Base-by-base conservation (phyloP, 1,284 basidiomycete genomes). In the Cutaneotrichosporon daszewskae region DNA sequence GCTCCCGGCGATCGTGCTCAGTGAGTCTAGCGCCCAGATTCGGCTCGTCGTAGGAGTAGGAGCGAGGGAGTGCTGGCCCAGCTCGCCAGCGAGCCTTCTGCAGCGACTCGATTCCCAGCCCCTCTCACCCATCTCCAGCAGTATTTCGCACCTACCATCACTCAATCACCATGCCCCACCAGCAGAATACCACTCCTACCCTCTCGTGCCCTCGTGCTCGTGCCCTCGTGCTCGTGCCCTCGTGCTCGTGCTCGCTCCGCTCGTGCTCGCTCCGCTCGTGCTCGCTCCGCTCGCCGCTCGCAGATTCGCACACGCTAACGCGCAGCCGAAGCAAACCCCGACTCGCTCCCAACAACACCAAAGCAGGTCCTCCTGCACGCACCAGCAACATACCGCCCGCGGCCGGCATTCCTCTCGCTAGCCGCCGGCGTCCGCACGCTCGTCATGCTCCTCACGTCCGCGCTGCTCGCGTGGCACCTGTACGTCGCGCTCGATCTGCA, bases 361-460 rank as follows among this genome's bases (percentile, higher is more conserved):
- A 56, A 59, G 42, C 52, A 53, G 28, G 48, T 55, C 40, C 47
- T 61, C 18, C 53, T 61, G 28, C 47, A 57, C 17, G 45, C 47
- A 18, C 54, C 59, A 13, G 54, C 46, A n/a, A 29, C 51, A 7
- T 38, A 53, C 8, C 41, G 45, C 3, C 26, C 45, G 3, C 27
- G 24, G 13, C 41, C 23, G 13, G 11, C 38, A 26, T 13, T 9
- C 32, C 32, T 17, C 11, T 31, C 32, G 40, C 42, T 19, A 17
- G 33, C 12, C 17, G 10, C 19, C 17, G 22, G 22, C 12, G 32
- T 12, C 19, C 32, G 32, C 5, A 41, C 44, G 5, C 31, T 50
- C 14, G 34, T 28, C 19, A 19, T 55, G 5, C 19, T 51, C 14
- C 28, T 48, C 9, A 34, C 46, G 17, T 18, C 55, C 29, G 40